Evolutionary conservation across 2,329 filamentous ascomycete genomes (phyloP), one percentile per base, ranked within the genome.

Genomic region (Ophiostoma quercus): DNA sequence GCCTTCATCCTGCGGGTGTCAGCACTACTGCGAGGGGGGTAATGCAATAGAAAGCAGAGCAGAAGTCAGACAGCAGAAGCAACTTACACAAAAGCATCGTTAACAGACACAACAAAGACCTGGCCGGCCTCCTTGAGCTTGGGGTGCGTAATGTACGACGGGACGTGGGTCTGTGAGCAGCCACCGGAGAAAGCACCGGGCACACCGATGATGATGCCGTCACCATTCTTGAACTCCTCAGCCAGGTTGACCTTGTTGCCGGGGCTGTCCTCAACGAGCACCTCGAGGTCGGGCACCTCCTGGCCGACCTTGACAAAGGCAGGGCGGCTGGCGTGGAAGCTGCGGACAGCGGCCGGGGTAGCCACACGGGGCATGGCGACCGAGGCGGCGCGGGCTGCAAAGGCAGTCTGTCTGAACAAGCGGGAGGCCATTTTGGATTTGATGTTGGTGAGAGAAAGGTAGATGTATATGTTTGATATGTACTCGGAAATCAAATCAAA

Each of bases 21-120:
- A 65, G 66, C 6, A 3, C 29, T 39, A 12, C 60, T 34, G 19
- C 43, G 43, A 47, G 19, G 2, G 16, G 25, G 11, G 14, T 4
- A 41, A 25, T 34, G 51, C 16, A 62, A 16, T 4, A 34, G 57
- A 47, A 47, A 8, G 12, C 11, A 32, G 54, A 37, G 34, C 34
- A 29, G 25, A 29, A 29, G 25, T 34, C 34, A 5, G 34, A 34
- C 34, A n/a, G 14, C 12, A 4, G 9, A 3, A n/a, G 11, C 4
- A 8, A 81, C 91, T 80, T 84, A 96, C 91, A 97, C 94, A 78
- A 97, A 97, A 25, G 93, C 87, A 78, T 98, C 94, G 78, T 98
- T 98, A 77, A 97, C 94, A 19, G 91, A 89, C 70, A 98, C 88
- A 57, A 98, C 92, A 76, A 96, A 96, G 65, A 97, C 91, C 76